Evolutionary conservation across 2,329 filamentous ascomycete genomes (phyloP).

Genomic region (Leptographium lundbergii): DNA sequence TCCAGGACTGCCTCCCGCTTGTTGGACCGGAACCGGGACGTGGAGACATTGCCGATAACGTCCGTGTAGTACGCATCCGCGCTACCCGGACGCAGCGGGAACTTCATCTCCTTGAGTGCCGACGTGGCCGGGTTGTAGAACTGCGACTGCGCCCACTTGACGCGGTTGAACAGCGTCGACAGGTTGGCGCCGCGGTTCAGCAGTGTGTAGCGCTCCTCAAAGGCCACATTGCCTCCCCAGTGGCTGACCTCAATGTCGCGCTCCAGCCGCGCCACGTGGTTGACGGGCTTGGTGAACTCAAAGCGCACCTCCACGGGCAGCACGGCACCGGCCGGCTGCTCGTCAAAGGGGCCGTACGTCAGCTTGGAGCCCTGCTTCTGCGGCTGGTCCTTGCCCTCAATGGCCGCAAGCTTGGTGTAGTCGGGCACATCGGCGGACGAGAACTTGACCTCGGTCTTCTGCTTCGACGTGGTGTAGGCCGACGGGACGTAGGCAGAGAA

Average conservation of each 20-base stretch:
- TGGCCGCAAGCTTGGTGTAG: conserved; percentile 61
- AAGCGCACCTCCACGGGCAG: conserved; percentile 72
- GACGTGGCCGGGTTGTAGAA: conserved; percentile 68
- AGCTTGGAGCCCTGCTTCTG: conserved; percentile 75
- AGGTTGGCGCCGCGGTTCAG: conserved; percentile 76
- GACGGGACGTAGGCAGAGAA: conserved; percentile 80
- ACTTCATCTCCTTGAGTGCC: conserved; percentile 69
- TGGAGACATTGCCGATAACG: conserved; percentile 93
- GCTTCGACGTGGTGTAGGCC: conserved; percentile 75
- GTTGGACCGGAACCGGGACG: conserved; percentile 71
- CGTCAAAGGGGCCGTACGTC: conserved; percentile 77
- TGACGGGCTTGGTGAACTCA: conserved; percentile 88
- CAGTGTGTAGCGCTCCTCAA: conserved; percentile 86
- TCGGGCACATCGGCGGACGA: conserved; percentile 67
- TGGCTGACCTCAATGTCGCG: conserved; percentile 92
- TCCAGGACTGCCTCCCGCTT: conserved; percentile 72
- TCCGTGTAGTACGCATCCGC: conserved; percentile 89
- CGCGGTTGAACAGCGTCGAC: conserved; percentile 58
- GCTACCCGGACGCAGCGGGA: conserved; percentile 69
- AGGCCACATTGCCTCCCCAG: conserved; percentile 93
- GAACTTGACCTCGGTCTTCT: conserved; percentile 96
- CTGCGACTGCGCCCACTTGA: conserved; percentile 58
- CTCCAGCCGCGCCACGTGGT: conserved; percentile 66
- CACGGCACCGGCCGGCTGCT: conserved; percentile 63
- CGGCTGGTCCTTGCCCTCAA: conserved; percentile 51